Percentiles rank a stretch among this genome's conserved stretches.
phyloP scores from a whole-genome alignment of 352 stramenopile genomes.

The Globisporangium nunn region DNA sequence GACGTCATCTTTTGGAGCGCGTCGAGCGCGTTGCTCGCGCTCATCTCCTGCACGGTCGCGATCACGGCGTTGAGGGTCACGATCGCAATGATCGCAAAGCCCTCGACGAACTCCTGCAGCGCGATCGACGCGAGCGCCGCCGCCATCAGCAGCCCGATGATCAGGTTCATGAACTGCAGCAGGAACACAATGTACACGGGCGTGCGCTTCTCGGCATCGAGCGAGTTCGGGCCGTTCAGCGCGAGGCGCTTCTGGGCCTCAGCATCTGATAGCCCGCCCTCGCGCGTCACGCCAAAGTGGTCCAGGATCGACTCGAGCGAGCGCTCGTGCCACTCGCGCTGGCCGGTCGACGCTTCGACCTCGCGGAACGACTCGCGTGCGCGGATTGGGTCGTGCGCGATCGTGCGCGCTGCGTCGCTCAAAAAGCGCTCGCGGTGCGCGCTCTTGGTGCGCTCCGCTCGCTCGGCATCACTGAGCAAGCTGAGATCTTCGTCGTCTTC shows the following conservation, averaged over 20 bases:
- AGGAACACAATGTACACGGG: constrained; percentile 58
- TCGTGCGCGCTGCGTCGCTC: constrained; percentile 41
- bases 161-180: constrained; percentile 79
- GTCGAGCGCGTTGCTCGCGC: constrained; percentile 51
- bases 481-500: constrained; percentile 12
- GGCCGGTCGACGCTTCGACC: constrained; percentile 37
- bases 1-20: constrained; percentile 54
- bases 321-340: constrained; percentile 44
- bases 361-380: constrained; percentile 51
- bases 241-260: constrained; percentile 37
- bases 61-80: constrained; percentile 53
- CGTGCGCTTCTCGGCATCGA: constrained; percentile 55
- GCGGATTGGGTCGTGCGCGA: constrained; percentile 48
- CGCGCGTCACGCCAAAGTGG: constrained; percentile 33
- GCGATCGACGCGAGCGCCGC: constrained; percentile 47
- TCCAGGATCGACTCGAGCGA: constrained; percentile 41
- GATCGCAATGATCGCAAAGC: constrained; percentile 65
- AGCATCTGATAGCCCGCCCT: constrained; percentile 25
- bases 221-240: constrained; percentile 42
- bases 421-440: constrained; percentile 53
- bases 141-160: constrained; percentile 59
- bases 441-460: constrained; percentile 16
- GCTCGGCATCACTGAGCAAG: constrained; percentile 11
- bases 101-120: constrained; percentile 59
- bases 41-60: constrained; percentile 59